Percentiles rank a stretch among this genome's conserved stretches.
Evolutionary conservation across 139 green algal genomes (phyloP).

Genomic region (Trebouxia sp.): DNA sequence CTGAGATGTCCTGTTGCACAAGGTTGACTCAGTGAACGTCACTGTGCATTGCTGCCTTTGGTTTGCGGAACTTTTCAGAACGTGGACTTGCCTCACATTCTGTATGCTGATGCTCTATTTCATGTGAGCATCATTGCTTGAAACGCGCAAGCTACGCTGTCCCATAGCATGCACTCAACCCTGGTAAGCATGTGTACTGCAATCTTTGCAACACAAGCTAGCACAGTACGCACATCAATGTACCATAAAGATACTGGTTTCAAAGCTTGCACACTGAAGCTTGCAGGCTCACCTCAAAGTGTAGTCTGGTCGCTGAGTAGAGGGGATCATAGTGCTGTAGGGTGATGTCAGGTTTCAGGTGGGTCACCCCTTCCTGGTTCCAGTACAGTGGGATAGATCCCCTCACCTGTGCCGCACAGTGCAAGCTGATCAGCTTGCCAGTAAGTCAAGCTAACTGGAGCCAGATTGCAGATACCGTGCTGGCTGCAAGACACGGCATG

Average conservation of each 20-base stretch:
- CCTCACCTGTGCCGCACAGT: conserved; percentile 69
- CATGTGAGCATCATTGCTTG: background rate
- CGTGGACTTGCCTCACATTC: too few species aligned
- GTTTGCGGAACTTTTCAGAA: too few species aligned
- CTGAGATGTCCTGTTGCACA: conserved; percentile 55
- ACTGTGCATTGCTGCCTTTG: background rate
- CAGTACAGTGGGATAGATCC: conserved; percentile 94
- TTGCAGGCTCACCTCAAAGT: conserved; percentile 41
- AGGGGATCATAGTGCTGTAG: conserved; percentile 87
- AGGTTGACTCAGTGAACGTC: background rate
- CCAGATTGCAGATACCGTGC: too few species aligned
- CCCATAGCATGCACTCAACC: too few species aligned
- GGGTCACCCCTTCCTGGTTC: conserved; percentile 68
- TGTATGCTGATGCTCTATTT: too few species aligned
- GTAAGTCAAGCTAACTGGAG: too few species aligned
- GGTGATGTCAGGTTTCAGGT: conserved; percentile 79
- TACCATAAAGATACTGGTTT: too few species aligned
- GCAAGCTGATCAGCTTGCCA: background rate
- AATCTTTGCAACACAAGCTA: background rate
- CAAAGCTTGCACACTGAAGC: too few species aligned
- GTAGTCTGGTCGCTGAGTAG: conserved; percentile 54
- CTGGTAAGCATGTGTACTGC: background rate
- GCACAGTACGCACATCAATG: background rate
- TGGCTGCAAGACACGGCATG: too few species aligned
- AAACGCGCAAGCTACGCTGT: background rate